These are phyloP conservation scores for Thielaviopsis punctulata DNA, from an alignment of 2,329 filamentous ascomycete genomes.

Conservation along the genomic window DNA sequence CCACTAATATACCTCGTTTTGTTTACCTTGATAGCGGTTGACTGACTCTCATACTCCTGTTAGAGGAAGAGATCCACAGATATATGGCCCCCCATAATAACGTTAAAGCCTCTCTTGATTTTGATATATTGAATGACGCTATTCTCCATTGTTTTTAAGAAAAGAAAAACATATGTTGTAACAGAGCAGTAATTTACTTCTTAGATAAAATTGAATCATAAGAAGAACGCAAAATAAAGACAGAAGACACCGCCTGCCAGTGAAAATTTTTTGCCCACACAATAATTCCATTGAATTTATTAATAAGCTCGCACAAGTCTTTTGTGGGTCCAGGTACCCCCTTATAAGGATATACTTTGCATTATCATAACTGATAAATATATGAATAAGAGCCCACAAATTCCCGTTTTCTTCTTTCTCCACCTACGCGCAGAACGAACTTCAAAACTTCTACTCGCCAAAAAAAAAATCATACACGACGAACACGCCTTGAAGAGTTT, in stretches of 20 bases:
- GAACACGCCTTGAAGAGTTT: not conserved
- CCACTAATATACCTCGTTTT: not conserved
- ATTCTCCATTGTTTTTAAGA: too few relatives aligned
- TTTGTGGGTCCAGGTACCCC: not conserved
- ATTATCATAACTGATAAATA: slow-evolving; percentile 4
- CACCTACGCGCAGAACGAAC: slow-evolving; percentile 11
- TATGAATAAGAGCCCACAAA: slow-evolving; percentile 6
- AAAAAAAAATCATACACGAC: slow-evolving; percentile 6
- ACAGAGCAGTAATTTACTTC: too few relatives aligned
- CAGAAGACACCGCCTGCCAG: too few relatives aligned
- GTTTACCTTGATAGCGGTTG: not conserved
- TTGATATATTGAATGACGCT: too few relatives aligned
- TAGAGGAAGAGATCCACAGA: not conserved
- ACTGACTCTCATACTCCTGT: not conserved
- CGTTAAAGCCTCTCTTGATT: too few relatives aligned
- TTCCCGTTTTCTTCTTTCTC: slow-evolving; percentile 10
- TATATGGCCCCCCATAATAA: too few relatives aligned
- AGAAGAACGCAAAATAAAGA: not conserved
- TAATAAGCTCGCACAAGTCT: not conserved
- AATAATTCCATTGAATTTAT: not conserved
- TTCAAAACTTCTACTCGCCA: not conserved
- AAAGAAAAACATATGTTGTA: too few relatives aligned
- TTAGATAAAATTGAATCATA: too few relatives aligned
- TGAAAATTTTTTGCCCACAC: not conserved
- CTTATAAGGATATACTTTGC: slow-evolving; percentile 1